Evolutionary conservation across 2,329 filamentous ascomycete species (phyloP).

Genomic region (Fusarium fujikuroi): DNA sequence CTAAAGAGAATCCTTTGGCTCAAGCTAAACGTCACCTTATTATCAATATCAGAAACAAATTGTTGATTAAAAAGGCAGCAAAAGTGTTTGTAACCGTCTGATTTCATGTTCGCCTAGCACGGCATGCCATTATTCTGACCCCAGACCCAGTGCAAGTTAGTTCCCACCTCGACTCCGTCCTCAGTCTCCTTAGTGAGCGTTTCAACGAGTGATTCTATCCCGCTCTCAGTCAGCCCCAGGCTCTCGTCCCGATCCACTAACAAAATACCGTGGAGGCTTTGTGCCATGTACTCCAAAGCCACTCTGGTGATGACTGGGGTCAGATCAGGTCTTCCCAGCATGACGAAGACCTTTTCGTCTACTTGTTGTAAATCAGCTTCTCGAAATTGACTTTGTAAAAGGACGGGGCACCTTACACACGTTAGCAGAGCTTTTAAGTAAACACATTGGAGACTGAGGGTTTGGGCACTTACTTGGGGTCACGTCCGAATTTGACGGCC

Average conservation of each 20-base stretch:
- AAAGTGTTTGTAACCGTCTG: fast-evolving
- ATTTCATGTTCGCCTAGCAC: fast-evolving
- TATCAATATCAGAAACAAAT: too few species aligned
- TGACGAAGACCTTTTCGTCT: not conserved
- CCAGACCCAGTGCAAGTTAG: not conserved
- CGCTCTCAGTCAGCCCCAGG: not conserved
- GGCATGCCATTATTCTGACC: not conserved
- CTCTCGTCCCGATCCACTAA: not conserved
- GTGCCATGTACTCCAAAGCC: not conserved
- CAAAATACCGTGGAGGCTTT: fast-evolving
- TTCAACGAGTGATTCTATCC: fast-evolving
- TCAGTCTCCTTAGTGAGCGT: fast-evolving
- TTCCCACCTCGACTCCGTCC: fast-evolving
- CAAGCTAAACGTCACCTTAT: too few species aligned
- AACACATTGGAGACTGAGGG: fast-evolving
- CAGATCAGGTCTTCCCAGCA: not conserved
- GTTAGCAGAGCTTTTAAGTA: too few species aligned
- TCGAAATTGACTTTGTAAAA: fast-evolving
- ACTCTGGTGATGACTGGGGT: fast-evolving
- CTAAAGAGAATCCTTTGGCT: too few species aligned
- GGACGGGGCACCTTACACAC: not conserved
- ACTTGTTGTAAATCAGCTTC: fast-evolving
- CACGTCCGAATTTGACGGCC: not conserved
- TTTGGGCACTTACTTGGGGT: not conserved
- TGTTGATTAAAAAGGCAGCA: too few species aligned